Evolutionary conservation across 768 basidiomycete species (phyloP), one percentile per base, ranked within the genome.

Genomic region (Atractiella rhizophila): DNA sequence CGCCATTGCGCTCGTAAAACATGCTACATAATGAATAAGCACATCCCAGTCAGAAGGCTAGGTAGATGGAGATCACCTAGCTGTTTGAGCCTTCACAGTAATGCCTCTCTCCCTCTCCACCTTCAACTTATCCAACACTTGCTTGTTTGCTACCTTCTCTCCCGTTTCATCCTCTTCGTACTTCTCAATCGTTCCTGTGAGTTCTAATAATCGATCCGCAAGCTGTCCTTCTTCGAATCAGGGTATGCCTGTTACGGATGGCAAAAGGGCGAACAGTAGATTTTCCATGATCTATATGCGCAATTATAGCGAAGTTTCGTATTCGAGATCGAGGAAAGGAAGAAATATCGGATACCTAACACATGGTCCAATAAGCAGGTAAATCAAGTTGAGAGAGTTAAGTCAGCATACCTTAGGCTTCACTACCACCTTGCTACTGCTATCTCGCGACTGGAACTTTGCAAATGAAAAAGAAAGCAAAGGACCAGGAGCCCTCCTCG

Each of bases 101-200:
- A 98, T 98, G 12, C 88, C 88, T 11, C 88, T 70, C 57, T 96
- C 88, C 39, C 83, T 67, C 56, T 96, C 91, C 3, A 98, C 91
- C 59, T 96, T 96, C 37, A 98, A 66, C 59, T 82, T 88, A 57
- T 86, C 82, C 43, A 85, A 60, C 13, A 85, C 75, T 55, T 86
- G 82, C 54, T 76, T 70, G 55, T 83, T 85, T 48, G 66, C 66
- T 28, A 74, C 71, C 42, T 63, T 62, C 37, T 64, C 56, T 50
- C 68, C 70, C 57, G 66, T 71, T 47, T 66, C 60, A 4, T 43
- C 28, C 5, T n/a, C n/a, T 0, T 15, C 28, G 19, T n/a, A 10
- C 36, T 42, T 28, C 16, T 15, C 29, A 37, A 94, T 85, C 2
- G 86, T 88, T 5, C 76, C 76, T 28, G 85, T 91, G 47, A 88